Base-by-base conservation (phyloP, 306 rosid species). In the Alnus glutinosa region DNA sequence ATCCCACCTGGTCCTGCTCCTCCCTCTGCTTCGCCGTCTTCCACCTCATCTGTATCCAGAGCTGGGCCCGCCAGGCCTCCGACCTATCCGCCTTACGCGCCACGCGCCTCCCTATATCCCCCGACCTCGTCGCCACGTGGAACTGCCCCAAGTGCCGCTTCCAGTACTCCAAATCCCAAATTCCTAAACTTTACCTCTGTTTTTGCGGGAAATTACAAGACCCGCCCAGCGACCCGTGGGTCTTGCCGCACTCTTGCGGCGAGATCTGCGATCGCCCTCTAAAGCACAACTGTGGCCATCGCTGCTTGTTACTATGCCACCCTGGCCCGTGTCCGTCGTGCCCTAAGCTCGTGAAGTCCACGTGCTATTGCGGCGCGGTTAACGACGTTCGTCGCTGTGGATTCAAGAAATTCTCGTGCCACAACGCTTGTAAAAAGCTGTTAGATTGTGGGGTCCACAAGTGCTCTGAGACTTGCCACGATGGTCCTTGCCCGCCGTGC, bases 241-340 rank as follows among this genome's bases (percentile, higher is more conserved):
- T 95, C 70, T 44, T 95, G 50, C 98, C 98, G 1, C 98, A 95
- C 73, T 95, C 98, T 0, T 95, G 98, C 37, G 98, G 98, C 23
- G 97, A 92, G 52, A 87, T 92, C 46, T 95, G 98, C 61, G 86
- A 81, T 11, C 85, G 95, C 76, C 90, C 97, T 2, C 61, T 95
- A 80, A 88, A 87, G 85, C 87, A 89, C 79, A 79, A 77, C 4
- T 95, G 98, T 36, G 98, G 98, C 12, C 98, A 95, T 77, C 75
- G 48, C 23, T 95, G 98, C 82, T 67, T 95, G 70, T 86, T 95
- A 10, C 83, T 95, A 1, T 95, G 98, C 85, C 98, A 95, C 54
- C 98, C 98, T 1, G 97, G 98, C 15, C 98, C 98, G 6, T 91
- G 98, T 78, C 98, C 98, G 5, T 83, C 98, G 16, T 95, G 98